Percentiles rank a stretch among this genome's conserved stretches.
These are phyloP conservation scores for Solanum chacoense DNA, from an alignment of 305 asterid genomes.

Conservation along the genomic window DNA sequence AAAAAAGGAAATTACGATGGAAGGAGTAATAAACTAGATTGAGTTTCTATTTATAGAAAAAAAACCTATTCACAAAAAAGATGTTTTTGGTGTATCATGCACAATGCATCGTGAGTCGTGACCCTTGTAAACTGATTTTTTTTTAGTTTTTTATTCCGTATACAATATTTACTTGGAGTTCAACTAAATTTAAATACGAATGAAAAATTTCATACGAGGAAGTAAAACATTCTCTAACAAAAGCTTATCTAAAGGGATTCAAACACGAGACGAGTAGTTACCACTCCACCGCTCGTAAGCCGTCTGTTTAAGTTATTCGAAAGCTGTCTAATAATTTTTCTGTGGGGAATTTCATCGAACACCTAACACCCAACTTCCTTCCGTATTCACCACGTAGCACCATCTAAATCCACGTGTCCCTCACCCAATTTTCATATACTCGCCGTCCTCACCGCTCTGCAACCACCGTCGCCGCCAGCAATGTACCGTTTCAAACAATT, in stretches of 20 bases:
- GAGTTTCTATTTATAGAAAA: neutral
- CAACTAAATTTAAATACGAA: no score
- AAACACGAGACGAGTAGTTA: no score
- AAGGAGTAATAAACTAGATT: neutral
- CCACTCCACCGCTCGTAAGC: neutral
- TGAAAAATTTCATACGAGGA: no score
- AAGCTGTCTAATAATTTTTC: neutral
- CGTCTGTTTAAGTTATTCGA: neutral
- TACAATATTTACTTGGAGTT: no score
- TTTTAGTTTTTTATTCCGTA: no score
- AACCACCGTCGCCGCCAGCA: neutral
- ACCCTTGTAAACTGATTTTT: neutral
- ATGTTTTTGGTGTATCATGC: neutral
- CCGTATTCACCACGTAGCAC: neutral
- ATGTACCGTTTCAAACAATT: slow-evolving; percentile 35
- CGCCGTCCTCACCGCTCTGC: neutral
- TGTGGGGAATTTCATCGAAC: slow-evolving; percentile 21
- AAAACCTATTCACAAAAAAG: neutral
- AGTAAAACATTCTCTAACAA: no score
- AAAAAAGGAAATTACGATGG: no score
- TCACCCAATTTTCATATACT: neutral
- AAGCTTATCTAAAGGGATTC: accelerated
- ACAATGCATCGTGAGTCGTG: neutral
- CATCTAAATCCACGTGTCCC: slow-evolving; percentile 17
- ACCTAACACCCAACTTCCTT: neutral